phyloP scores from a whole-genome alignment of 306 rosid species.

The Sindora glabra region DNA sequence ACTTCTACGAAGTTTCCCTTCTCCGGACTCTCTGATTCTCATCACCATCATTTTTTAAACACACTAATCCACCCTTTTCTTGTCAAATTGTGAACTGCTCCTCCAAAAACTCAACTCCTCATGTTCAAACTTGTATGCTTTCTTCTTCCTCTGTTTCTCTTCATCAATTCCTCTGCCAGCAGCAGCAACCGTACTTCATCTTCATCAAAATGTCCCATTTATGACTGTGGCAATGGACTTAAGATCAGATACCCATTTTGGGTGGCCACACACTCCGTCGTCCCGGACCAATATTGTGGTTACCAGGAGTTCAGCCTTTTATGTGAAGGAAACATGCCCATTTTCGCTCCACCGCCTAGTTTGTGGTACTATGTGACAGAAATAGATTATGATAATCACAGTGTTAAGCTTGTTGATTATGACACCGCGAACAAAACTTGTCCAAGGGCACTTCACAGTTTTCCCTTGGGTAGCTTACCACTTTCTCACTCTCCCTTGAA shows the following conservation, averaged over 20 bases:
- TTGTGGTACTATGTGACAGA: neutral
- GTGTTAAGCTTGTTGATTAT: constrained; percentile 14
- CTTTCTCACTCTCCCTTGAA: constrained; percentile 19
- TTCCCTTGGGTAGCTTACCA: constrained; percentile 20
- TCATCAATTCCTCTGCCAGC: neutral
- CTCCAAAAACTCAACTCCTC: neutral
- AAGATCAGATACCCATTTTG: constrained; percentile 25
- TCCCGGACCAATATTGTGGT: constrained; percentile 25
- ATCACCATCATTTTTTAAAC: too few species aligned
- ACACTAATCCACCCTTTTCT: neutral
- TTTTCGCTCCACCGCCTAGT: neutral
- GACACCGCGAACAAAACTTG: constrained; percentile 21
- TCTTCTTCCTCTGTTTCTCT: neutral
- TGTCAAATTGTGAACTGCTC: neutral
- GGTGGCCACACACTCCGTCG: constrained; percentile 9
- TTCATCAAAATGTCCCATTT: neutral
- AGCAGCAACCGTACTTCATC: constrained; percentile 7
- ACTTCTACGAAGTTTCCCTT: too few species aligned
- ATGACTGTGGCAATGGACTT: constrained; percentile 6
- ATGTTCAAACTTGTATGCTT: constrained; percentile 9
- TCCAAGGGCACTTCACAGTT: constrained; percentile 26
- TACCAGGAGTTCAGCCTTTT: constrained; percentile 12
- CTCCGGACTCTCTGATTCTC: too few species aligned
- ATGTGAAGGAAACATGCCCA: neutral
- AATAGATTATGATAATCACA: constrained; percentile 3